Base-by-base conservation (phyloP, 805 yeast genomes). In the Ogataea wickerhamii region DNA sequence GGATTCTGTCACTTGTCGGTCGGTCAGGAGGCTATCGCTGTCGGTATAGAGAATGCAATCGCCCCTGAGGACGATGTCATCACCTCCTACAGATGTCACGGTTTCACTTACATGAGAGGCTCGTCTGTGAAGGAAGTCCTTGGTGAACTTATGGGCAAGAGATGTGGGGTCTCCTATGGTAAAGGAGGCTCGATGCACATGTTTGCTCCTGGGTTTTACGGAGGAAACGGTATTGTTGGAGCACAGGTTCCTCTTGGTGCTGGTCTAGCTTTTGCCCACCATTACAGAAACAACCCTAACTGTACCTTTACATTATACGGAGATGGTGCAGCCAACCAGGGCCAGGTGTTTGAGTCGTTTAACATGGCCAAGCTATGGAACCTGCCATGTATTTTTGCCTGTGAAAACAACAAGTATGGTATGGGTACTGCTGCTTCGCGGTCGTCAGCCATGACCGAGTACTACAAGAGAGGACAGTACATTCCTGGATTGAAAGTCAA, bases 161-260 rank as follows among this genome's bases (percentile, higher is more conserved):
- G 95, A 73, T 71, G 82, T 41, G 98, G 98, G 74, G 94, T 86
- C 45, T 84, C 97, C 29, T 82, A 71, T 70, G 98, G 98, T 72
- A 93, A 93, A 71, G 98, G 98, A 74, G 98, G 98, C 56, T 93
- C 98, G 50, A 93, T 93, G 98, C 98, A 93, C 73, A 86, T 93
- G 89, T 93, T 82, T 66, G 86, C 95, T 34, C 81, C 82, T 32
- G 94, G 94, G 45, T 93, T 93, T 76, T 93, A 83, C 68, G 98
- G 98, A 66, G 98, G 98, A 70, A 93, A 93, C 71, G 98, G 98
- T 74, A 93, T 93, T 66, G 98, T 93, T 39, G 98, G 98, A 64
- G 98, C 98, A 37, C 98, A 93, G 73, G 97, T 93, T 41, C 96
- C 98, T 48, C 76, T 93, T 56, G 98, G 98, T 63, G 87, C 96